Evolutionary conservation across 495 filamentous ascomycete species (phyloP), one percentile per base, ranked within the genome.

Genomic region (Aspergillus avenaceus): DNA sequence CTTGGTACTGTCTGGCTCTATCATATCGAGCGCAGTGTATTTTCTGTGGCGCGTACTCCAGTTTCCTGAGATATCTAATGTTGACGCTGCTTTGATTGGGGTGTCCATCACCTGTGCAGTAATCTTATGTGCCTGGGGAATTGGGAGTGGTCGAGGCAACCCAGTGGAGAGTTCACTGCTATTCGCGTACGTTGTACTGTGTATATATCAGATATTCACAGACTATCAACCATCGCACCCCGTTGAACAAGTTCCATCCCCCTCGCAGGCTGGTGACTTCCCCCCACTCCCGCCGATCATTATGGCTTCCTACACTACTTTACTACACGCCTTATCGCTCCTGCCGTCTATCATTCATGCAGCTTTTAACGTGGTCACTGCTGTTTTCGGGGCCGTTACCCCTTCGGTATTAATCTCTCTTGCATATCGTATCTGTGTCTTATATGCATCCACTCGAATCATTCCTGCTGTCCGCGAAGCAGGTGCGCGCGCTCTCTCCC

Each of bases 141-240:
- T 97, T 60, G 88, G 87, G 52, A 93, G 87, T 56, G 93, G 93
- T 8, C 85, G 91, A 57, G 93, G 93, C 42, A 98, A 97, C 61
- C 88, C 91, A 3, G 90, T 98, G 29, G 93, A 98, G 69, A 95
- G 88, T 59, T 96, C 91, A 13, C 77, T 98, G 18, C 81, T 98
- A 27, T 97, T 98, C 63, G 92, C 93, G 61, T 98, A 98, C 67
- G 82, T 96, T 47, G 91, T 95, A 11, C 84, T 98, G 52, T 97
- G 91, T 75, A 86, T 97, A 63, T 98, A 98, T 67, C 93, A 98
- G 67, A 97, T 97, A 61, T 98, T 98, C 70, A 98, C 93, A 36
- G 93, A 98, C 64, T 98, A 97, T 69, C 80, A 90, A 56, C 91
- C 91, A 8, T 90, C 87, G 4, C 63, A 80, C 12, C 77, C 78